Conservation (phyloP, 352 stramenopile genomes). For the Blastocystis sp. region DNA sequence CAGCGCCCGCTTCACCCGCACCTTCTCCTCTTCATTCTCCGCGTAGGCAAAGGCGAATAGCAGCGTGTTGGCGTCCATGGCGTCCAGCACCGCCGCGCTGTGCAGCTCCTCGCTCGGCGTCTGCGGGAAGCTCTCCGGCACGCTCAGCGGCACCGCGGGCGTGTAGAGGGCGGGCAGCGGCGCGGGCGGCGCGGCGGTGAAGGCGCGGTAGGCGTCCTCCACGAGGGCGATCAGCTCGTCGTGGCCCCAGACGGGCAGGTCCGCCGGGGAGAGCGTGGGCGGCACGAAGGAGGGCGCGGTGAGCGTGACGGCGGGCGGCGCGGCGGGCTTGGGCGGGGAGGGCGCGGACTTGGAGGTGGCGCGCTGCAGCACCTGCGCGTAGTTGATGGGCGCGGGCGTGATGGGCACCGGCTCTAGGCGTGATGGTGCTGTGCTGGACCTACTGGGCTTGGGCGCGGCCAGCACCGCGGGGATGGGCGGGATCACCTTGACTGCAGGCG, state of each 20-base stretch:
- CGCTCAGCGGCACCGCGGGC: background rate
- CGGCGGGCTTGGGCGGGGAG: background rate
- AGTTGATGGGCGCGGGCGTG: slow-evolving; percentile 34
- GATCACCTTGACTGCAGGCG: background rate
- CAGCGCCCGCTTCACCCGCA: background rate
- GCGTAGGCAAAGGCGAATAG: slow-evolving; percentile 43
- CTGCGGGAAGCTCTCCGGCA: slow-evolving; percentile 39
- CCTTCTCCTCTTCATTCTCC: background rate
- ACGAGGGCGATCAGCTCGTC: slow-evolving; percentile 28
- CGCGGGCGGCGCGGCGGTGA: background rate
- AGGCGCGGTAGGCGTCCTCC: background rate
- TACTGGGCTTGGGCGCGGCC: background rate
- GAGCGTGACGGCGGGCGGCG: background rate
- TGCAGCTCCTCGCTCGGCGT: background rate
- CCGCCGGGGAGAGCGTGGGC: background rate
- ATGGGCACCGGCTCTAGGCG: background rate
- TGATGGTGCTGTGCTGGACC: background rate
- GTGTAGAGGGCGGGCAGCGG: background rate
- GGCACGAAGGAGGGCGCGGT: slow-evolving; percentile 7
- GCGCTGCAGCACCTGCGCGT: slow-evolving; percentile 9
- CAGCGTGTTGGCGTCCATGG: background rate
- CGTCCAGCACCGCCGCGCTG: background rate
- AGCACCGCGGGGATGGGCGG: background rate
- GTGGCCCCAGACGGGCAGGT: background rate
- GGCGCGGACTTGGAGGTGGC: background rate